Evolutionary conservation across 139 green algal genomes (phyloP), one percentile per base, ranked within the genome.

Genomic region (Edaphochlamys debaryana): DNA sequence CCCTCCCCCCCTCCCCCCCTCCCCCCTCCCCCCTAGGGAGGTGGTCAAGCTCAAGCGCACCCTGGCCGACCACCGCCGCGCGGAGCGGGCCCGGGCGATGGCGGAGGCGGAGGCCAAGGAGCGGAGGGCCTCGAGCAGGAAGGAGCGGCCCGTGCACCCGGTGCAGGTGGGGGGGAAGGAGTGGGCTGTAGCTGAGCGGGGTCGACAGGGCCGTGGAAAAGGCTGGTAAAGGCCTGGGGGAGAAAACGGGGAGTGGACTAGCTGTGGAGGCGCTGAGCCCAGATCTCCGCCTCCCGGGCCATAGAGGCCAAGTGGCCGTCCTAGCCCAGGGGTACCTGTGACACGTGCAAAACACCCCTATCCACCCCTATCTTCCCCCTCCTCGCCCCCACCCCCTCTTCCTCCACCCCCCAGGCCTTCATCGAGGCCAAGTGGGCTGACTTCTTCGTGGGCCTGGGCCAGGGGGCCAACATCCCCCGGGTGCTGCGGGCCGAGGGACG

Each of bases 11-110:
- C n/a, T n/a, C n/a, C n/a, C n/a, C n/a, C n/a, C n/a, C n/a, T n/a
- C n/a, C n/a, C n/a, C n/a, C n/a, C n/a, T n/a, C n/a, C n/a, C 34
- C 56, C 58, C 32, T 75, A 89, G 87, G 67, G 87, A 90, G 82
- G 72, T 85, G 30, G 82, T 90, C 13, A 63, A 80, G 79, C 72
- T 87, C n/a, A 88, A 88, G 78, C 82, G 87, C 71, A 81, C 48
- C 2, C 79, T 90, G 67, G 87, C 87, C 36, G 87, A 90, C 42
- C 60, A 68, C 58, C 80, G 78, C 66, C 79, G 86, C 34, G 79
- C 80, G 48, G 87, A 90, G 79, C 50, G 82, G n/a, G 56, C 60
- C 11, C 56, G 45, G 23, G 80, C 54, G 32, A n/a, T 63, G 80
- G 78, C 78, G 48, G 78, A 84, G 67, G 78, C 27, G 36, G 37